Percentiles rank a stretch among this genome's conserved stretches.
Conservation (phyloP, 441 rosid genomes). For the Croton laevigatus region DNA sequence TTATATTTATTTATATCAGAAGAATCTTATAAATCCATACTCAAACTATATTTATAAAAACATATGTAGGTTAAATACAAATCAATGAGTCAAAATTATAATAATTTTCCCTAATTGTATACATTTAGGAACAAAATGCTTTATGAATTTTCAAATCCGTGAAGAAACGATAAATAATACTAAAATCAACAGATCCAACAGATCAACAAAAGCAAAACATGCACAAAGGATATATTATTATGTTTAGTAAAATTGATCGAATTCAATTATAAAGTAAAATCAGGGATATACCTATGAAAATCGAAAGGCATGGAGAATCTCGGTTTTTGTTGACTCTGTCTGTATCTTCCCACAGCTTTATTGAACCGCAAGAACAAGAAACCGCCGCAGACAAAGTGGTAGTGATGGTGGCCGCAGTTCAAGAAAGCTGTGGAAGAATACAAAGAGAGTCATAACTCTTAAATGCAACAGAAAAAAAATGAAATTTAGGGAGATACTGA, state of each 20-base stretch:
- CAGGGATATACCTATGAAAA: too few relatives aligned
- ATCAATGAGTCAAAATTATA: neutral
- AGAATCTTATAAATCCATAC: neutral
- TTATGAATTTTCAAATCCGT: neutral
- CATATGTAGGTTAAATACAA: neutral
- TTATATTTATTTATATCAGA: too few relatives aligned
- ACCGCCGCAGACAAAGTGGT: neutral
- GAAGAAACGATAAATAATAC: neutral
- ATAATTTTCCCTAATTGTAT: neutral
- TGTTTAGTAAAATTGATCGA: too few relatives aligned
- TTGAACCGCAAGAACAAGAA: conserved; percentile 66
- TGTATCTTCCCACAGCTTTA: conserved; percentile 99
- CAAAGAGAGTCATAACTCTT: conserved; percentile 46
- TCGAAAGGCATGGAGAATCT: neutral
- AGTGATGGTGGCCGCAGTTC: conserved; percentile 58
- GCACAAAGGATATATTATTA: neutral
- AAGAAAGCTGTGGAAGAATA: conserved; percentile 99
- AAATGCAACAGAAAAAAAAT: too few relatives aligned
- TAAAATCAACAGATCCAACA: conserved; percentile 15
- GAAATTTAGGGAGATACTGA: too few relatives aligned
- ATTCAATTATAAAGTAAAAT: neutral
- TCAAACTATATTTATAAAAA: neutral
- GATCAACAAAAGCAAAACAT: neutral
- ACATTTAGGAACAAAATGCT: neutral
- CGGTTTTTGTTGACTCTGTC: conserved; percentile 38